Conservation (phyloP, 2,329 filamentous ascomycete genomes). For the Stachybotrys echinatus region DNA sequence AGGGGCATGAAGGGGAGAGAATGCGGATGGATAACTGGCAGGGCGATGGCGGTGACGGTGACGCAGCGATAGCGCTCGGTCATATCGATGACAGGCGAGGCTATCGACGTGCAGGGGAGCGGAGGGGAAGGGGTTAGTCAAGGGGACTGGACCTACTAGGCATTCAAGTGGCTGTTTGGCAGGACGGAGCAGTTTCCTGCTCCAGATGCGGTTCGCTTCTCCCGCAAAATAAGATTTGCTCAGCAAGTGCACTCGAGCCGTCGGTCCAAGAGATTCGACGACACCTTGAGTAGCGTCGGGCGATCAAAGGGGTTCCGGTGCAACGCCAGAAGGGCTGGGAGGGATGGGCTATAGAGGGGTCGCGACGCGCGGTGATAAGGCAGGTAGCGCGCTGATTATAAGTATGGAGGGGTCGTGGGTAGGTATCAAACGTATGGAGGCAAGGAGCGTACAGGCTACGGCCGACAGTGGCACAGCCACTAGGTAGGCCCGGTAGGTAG, state of each 20-base stretch:
- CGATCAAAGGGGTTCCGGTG: slow-evolving; percentile 9
- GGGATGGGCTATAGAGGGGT: slow-evolving; percentile 3
- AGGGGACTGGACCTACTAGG: slow-evolving; percentile 21
- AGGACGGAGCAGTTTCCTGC: slow-evolving; percentile 25
- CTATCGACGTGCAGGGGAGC: slow-evolving; percentile 2
- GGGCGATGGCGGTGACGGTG: background rate
- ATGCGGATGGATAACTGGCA: background rate
- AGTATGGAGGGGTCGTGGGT: background rate
- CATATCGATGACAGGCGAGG: background rate
- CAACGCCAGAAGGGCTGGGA: slow-evolving; percentile 11
- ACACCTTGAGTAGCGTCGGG: slow-evolving; percentile 4
- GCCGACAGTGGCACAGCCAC: background rate
- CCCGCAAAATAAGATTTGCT: slow-evolving; percentile 16
- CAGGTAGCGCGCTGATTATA: background rate
- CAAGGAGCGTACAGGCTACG: background rate
- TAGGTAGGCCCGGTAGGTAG: too few species aligned
- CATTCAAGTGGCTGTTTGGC: slow-evolving; percentile 26
- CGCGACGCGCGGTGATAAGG: too few species aligned
- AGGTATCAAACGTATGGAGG: background rate
- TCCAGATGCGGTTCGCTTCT: slow-evolving; percentile 19
- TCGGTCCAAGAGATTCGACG: background rate
- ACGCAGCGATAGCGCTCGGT: slow-evolving; percentile 8
- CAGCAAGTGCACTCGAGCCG: background rate
- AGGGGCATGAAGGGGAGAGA: slow-evolving; percentile 3
- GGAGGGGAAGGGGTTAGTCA: slow-evolving; percentile 4